phyloP scores from a whole-genome alignment of 169 alveolate species.

The Sarcocystis neurona region DNA sequence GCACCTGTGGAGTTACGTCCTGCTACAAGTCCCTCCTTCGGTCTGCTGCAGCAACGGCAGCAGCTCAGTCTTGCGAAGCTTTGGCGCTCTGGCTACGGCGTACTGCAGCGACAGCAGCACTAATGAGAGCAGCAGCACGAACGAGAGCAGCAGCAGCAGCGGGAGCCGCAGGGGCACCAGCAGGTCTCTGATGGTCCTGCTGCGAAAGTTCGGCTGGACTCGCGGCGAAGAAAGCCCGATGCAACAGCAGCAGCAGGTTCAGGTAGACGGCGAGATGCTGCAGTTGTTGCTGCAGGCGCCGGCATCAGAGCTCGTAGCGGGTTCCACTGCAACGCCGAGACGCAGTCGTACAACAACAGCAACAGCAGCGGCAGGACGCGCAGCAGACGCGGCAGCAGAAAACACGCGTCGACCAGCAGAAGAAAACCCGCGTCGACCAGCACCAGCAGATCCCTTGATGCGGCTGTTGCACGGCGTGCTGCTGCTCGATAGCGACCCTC shows the following conservation, averaged over 20 bases:
- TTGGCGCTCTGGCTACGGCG: background rate
- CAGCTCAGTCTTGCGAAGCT: background rate
- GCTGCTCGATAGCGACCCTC: background rate
- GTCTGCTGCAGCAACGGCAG: background rate
- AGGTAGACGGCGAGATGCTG: background rate
- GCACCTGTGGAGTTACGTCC: slow-evolving; percentile 9
- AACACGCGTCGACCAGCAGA: too few species aligned
- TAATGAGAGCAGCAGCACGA: too few species aligned
- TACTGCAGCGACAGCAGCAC: background rate
- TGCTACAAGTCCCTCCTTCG: too few species aligned
- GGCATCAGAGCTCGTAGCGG: background rate
- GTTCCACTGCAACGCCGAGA: background rate
- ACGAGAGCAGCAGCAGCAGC: too few species aligned
- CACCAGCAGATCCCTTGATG: background rate
- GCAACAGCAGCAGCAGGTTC: too few species aligned
- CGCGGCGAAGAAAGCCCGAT: too few species aligned
- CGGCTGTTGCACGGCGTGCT: slow-evolving; percentile 16
- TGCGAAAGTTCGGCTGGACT: too few species aligned
- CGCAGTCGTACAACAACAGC: background rate
- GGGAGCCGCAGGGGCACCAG: too few species aligned
- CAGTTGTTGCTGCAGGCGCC: background rate
- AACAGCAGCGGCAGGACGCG: background rate
- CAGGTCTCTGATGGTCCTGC: too few species aligned
- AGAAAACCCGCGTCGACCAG: too few species aligned
- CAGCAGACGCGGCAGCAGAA: background rate